These are phyloP conservation scores for Tetrapisispora iriomotensis DNA, from an alignment of 805 yeast species.

Conservation along the genomic window DNA sequence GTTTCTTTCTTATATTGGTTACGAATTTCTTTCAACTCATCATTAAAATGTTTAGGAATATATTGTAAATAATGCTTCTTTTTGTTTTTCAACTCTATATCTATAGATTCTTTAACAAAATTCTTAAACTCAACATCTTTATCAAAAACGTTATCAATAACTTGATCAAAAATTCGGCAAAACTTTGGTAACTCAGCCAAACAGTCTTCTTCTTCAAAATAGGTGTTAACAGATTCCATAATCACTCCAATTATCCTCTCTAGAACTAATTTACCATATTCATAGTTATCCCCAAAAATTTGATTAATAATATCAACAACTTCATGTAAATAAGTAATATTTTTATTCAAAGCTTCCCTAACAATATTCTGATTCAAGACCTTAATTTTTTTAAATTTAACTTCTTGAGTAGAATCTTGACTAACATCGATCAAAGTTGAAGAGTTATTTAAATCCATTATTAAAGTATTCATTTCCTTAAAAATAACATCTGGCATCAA, in stretches of 20 bases:
- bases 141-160: neutral
- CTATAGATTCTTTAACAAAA: neutral
- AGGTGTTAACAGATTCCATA: neutral
- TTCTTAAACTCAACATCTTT: neutral
- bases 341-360: neutral
- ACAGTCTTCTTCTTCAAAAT: neutral
- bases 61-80: neutral
- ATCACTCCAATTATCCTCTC: neutral
- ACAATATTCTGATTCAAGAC: neutral
- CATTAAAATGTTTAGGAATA: neutral
- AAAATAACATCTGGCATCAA: neutral
- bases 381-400: neutral
- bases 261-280: neutral
- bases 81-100: neutral
- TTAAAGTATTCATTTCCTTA: neutral
- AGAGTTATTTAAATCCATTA: neutral
- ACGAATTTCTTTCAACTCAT: neutral
- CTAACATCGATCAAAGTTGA: neutral
- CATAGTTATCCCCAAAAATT: neutral
- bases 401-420: neutral
- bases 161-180: neutral
- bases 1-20: neutral
- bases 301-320: neutral
- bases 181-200: neutral
- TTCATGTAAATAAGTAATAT: neutral